Evolutionary conservation across 805 yeast species (phyloP).

Genomic region (Ogataea glucozyma): DNA sequence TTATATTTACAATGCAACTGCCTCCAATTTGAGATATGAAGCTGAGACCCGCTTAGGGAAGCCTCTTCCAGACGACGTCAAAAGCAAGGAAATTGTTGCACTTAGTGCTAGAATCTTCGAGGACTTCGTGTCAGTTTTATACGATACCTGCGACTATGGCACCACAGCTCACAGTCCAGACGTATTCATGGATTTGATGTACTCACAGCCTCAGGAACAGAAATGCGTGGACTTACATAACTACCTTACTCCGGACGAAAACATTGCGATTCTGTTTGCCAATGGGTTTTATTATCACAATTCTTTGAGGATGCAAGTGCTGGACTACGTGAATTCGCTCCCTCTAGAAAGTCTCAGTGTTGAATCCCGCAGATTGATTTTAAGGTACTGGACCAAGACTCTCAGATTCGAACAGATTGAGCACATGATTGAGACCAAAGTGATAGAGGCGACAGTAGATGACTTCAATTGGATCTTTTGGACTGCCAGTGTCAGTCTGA

Average conservation of each 20-base stretch:
- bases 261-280: constrained; percentile 3
- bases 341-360: neutral
- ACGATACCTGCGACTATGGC: neutral
- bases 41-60: neutral
- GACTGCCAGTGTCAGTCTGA: neutral
- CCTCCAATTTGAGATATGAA: neutral
- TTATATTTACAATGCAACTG: constrained; percentile 2
- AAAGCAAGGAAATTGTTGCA: neutral
- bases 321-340: constrained; percentile 1
- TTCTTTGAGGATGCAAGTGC: neutral
- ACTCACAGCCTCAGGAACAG: neutral
- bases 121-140: constrained; percentile 1
- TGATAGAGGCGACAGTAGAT: neutral
- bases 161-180: neutral
- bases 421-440: neutral
- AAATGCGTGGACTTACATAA: neutral
- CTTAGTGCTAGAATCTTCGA: neutral
- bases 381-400: neutral
- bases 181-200: neutral
- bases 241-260: constrained; percentile 3
- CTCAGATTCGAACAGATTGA: neutral
- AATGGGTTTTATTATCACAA: constrained; percentile 1
- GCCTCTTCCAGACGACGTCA: neutral
- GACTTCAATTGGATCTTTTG: constrained; percentile 5
- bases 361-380: neutral